Evolutionary conservation across 805 yeast genomes (phyloP).

Genomic region (Kregervanrija pseudodelftensis): DNA sequence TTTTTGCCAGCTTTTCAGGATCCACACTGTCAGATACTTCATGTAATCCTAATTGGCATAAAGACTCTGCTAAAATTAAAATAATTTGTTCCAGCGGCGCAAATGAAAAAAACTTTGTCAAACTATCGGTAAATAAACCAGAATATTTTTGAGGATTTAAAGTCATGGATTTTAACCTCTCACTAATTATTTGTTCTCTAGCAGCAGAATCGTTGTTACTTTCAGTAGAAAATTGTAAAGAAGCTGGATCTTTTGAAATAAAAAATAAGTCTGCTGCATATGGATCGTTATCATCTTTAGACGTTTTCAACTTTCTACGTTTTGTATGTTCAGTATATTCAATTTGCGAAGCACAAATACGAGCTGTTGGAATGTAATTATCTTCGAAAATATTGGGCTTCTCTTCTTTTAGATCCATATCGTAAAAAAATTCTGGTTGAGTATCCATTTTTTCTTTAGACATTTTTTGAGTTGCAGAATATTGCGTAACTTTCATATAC

Average conservation of each 20-base stretch:
- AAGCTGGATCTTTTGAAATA: slow-evolving; percentile 44
- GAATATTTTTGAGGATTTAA: slow-evolving; percentile 13
- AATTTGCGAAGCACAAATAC: slow-evolving; percentile 35
- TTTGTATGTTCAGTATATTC: slow-evolving; percentile 32
- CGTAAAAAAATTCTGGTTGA: slow-evolving; percentile 38
- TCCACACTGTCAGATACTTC: slow-evolving; percentile 14
- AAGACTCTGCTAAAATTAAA: slow-evolving; percentile 33
- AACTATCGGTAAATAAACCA: slow-evolving; percentile 32
- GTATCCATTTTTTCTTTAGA: slow-evolving; percentile 27
- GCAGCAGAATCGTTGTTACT: slow-evolving; percentile 15
- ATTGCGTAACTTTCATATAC: slow-evolving; percentile 24
- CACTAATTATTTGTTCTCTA: slow-evolving; percentile 17
- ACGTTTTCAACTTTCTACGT: slow-evolving; percentile 23
- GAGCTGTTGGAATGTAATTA: slow-evolving; percentile 14
- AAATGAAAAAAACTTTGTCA: slow-evolving; percentile 47
- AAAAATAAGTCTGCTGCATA: slow-evolving; percentile 22
- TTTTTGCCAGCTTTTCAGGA: slow-evolving; percentile 15
- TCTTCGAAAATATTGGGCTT: slow-evolving; percentile 19
- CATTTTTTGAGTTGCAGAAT: slow-evolving; percentile 18
- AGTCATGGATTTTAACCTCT: slow-evolving; percentile 16
- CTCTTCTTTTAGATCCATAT: slow-evolving; percentile 28
- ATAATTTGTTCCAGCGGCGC: slow-evolving; percentile 37
- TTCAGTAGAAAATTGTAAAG: slow-evolving; percentile 34
- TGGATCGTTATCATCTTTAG: slow-evolving; percentile 21
- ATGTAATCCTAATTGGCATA: slow-evolving; percentile 36